Conservation (phyloP, 108 stramenopile genomes). For the Pseudonitzschia multiseries region DNA sequence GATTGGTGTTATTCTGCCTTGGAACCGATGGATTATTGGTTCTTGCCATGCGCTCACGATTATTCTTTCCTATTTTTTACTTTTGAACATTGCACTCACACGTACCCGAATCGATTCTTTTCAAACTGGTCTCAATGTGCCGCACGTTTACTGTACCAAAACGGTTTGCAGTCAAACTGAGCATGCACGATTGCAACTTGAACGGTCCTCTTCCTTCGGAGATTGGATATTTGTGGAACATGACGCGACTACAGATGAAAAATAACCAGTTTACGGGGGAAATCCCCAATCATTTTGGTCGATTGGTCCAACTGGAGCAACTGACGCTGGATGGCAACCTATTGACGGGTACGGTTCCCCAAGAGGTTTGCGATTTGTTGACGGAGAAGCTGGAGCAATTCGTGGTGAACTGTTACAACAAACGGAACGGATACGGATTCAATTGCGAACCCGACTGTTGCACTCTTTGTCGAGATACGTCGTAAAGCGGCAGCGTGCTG, state of each 20-base stretch:
- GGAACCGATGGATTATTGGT: background rate
- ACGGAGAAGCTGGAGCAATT: constrained; percentile 30
- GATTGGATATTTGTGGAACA: constrained; percentile 46
- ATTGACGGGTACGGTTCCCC: constrained; percentile 52
- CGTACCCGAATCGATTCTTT: no score
- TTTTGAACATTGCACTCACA: no score
- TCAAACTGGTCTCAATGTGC: no score
- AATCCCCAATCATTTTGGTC: constrained; percentile 15
- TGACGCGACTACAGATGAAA: constrained; percentile 29
- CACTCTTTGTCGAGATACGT: constrained; percentile 36
- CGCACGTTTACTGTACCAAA: no score
- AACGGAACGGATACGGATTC: constrained; percentile 21
- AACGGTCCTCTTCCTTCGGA: constrained; percentile 48
- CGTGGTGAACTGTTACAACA: constrained; percentile 38
- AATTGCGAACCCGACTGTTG: constrained; percentile 44
- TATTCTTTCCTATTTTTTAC: background rate
- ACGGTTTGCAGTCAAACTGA: constrained; percentile 21
- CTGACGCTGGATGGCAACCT: constrained; percentile 48
- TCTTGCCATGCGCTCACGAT: background rate
- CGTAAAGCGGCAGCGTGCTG: background rate
- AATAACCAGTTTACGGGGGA: constrained; percentile 18
- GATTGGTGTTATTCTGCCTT: background rate
- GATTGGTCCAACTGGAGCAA: constrained; percentile 39
- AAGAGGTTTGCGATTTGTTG: constrained; percentile 30
- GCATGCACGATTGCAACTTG: constrained; percentile 25